phyloP scores from a whole-genome alignment of 2,329 filamentous ascomycete genomes.

The Penicillium corylophilum region DNA sequence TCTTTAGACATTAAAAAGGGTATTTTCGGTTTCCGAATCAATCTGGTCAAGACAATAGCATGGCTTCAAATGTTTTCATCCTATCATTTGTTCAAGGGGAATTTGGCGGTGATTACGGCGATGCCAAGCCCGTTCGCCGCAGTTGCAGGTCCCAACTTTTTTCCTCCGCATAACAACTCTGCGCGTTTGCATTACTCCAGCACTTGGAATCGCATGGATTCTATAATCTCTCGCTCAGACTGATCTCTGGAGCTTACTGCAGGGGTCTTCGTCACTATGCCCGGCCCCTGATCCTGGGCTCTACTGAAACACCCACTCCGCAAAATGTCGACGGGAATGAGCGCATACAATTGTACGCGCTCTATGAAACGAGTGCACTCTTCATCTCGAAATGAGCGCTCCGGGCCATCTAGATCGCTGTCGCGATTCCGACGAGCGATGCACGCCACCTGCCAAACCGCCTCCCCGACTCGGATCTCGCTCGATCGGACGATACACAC shows the following conservation, averaged over 20 bases:
- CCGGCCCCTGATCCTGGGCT: not conserved
- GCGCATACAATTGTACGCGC: slow-evolving; percentile 5
- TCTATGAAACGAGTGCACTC: not conserved
- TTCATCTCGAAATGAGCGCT: not conserved
- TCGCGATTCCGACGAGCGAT: slow-evolving; percentile 1
- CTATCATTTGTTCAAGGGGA: too few species aligned
- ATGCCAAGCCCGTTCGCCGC: not conserved
- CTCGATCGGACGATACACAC: not conserved
- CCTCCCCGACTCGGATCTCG: not conserved
- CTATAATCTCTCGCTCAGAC: not conserved
- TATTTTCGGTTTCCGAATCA: not conserved
- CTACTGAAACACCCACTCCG: not conserved
- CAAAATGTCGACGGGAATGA: slow-evolving; percentile 15
- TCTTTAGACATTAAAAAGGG: not conserved
- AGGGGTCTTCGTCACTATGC: not conserved
- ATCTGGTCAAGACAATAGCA: too few species aligned
- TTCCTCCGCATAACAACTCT: not conserved
- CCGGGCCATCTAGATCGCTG: not conserved
- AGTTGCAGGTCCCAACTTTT: not conserved
- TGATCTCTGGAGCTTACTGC: not conserved
- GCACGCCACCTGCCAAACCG: slow-evolving; percentile 2
- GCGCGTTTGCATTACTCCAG: not conserved
- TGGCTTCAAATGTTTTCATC: too few species aligned
- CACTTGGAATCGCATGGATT: not conserved
- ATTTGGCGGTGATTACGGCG: not conserved